Conservation (phyloP, 495 filamentous ascomycete genomes). For the Penicillium angulare region DNA sequence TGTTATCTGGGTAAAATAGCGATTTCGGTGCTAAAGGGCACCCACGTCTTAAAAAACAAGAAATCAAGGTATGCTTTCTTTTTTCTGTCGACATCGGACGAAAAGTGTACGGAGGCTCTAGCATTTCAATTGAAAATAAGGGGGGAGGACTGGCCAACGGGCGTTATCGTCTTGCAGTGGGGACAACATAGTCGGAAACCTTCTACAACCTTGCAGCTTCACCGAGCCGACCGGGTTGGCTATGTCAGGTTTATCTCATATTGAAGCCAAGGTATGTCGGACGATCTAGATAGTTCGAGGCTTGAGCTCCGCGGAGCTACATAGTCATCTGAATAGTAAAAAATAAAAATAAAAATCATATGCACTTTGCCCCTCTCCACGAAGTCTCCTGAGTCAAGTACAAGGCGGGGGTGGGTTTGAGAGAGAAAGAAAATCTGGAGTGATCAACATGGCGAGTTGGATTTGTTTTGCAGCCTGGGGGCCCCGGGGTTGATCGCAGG, state of each 20-base stretch:
- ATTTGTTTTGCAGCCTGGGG: conserved; percentile 9
- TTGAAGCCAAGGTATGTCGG: neutral
- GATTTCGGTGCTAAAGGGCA: conserved; percentile 4
- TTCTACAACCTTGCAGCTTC: conserved; percentile 19
- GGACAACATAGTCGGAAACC: conserved; percentile 17
- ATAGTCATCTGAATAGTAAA: neutral
- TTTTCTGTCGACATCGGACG: conserved; percentile 12
- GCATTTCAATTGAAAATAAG: conserved; percentile 2
- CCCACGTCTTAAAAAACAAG: neutral
- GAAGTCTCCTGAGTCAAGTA: too few relatives aligned
- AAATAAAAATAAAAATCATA: neutral
- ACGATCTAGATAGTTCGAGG: neutral
- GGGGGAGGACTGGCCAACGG: conserved; percentile 18
- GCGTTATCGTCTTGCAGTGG: conserved; percentile 21
- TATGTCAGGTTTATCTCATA: conserved; percentile 2
- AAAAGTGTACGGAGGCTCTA: conserved; percentile 16
- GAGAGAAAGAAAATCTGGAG: conserved; percentile 6
- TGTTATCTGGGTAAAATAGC: neutral
- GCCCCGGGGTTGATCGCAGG: conserved; percentile 18
- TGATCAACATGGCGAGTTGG: conserved; percentile 14
- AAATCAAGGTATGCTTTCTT: too few relatives aligned
- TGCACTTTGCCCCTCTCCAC: too few relatives aligned
- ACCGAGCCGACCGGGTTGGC: conserved; percentile 9
- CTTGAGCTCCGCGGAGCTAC: neutral
- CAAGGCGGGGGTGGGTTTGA: conserved; percentile 1